Percentiles rank a stretch among this genome's conserved stretches.
Evolutionary conservation across 2,329 filamentous ascomycete species (phyloP).

Genomic region (Sarocladium strictum): DNA sequence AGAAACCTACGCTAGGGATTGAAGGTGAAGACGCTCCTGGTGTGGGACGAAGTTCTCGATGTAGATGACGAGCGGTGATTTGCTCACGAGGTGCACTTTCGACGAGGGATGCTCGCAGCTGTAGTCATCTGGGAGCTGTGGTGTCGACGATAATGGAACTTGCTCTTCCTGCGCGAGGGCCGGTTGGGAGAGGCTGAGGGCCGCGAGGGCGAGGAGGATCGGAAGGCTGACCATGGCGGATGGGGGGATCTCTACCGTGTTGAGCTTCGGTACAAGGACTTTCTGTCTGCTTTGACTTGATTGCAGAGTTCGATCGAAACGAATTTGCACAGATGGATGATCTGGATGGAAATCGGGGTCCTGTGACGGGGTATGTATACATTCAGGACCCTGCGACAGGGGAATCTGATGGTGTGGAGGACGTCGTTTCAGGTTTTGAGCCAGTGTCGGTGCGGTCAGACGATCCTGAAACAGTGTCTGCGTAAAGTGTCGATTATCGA

Average conservation of each 20-base stretch:
- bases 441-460: neutral
- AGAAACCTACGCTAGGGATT: constrained; percentile 32
- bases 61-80: constrained; percentile 44
- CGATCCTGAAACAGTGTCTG: neutral
- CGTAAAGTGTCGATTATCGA: neutral
- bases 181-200: neutral
- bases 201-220: constrained; percentile 3
- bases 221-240: neutral
- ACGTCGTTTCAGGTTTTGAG: too few relatives aligned
- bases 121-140: constrained; percentile 12
- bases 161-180: constrained; percentile 8
- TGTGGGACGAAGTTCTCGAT: constrained; percentile 39
- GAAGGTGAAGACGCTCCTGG: constrained; percentile 35
- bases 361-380: too few relatives aligned
- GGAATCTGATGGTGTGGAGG: too few relatives aligned
- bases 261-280: too few relatives aligned
- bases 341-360: too few relatives aligned
- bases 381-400: too few relatives aligned
- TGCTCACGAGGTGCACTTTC: constrained; percentile 37
- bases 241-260: too few relatives aligned
- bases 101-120: constrained; percentile 28
- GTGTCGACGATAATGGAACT: neutral
- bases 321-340: too few relatives aligned
- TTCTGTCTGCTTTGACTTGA: too few relatives aligned
- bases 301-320: too few relatives aligned